Evolutionary conservation across 306 rosid genomes (phyloP), one percentile per base, ranked within the genome.

Genomic region (Clitoria ternatea): DNA sequence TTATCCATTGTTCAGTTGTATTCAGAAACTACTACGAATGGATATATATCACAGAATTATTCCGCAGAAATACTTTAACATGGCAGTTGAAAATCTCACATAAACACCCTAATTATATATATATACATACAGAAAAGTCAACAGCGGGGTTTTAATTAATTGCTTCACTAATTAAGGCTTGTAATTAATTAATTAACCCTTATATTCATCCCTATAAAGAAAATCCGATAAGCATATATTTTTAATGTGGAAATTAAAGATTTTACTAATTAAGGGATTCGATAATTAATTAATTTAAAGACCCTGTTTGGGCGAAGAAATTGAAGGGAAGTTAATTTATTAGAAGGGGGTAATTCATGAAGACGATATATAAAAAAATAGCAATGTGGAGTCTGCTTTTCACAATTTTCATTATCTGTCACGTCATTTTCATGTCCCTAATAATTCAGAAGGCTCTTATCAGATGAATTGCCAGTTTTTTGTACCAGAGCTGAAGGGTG

Each of bases 401-500:
- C 2, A 29, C 32, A 53, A 33, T 43, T 53, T 62, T 35, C 70
- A 66, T 59, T 56, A 49, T 9, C 52, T 66, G 79, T 73, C 75
- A 49, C 7, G 83, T 79, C 82, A 17, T 78, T 65, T 72, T 78
- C 82, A 36, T 72, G 82, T 56, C 69, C 35, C 78, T 57, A 45
- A 78, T 72, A 64, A 44, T 70, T 77, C 77, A 44, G 29, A 70
- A 63, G 39, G 29, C 63, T 78, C 63, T 60, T 61, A 54, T 70
- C 82, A 18, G 55, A 71, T 68, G 62, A 67, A 56, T 66, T 55
- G 69, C 62, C 69, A 44, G 14, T 76, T 57, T 67, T 76, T 57
- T 67, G 79, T 47, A 53, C 64, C 47, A 17, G 70, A 32, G 19
- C 54, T 53, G 66, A 61, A 69, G 64, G 53, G 63, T 39, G 35